Percentiles rank a stretch among this genome's conserved stretches.
Conservation (phyloP, 805 yeast genomes). For the Cyberlindnera mississippiensis region DNA sequence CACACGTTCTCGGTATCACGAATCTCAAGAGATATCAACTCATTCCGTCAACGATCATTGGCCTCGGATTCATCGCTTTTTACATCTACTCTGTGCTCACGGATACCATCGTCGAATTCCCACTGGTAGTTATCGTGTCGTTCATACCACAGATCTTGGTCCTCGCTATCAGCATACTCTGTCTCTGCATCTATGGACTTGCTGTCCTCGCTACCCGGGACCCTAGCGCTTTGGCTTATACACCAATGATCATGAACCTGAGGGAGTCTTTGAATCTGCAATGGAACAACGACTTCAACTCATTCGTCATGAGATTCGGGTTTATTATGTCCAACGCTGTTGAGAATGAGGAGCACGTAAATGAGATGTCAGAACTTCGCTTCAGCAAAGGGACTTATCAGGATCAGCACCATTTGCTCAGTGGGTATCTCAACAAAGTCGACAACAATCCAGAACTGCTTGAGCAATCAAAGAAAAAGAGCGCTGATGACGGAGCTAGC, state of each 20-base stretch:
- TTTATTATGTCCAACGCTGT: constrained; percentile 63
- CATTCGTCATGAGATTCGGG: constrained; percentile 57
- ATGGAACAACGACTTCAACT: constrained; percentile 60
- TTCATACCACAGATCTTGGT: constrained; percentile 65
- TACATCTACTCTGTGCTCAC: constrained; percentile 37
- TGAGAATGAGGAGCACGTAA: constrained; percentile 59
- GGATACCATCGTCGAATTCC: constrained; percentile 46
- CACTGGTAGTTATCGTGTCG: constrained; percentile 52
- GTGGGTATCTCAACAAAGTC: constrained; percentile 22
- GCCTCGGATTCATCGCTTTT: constrained; percentile 47
- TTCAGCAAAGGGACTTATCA: constrained; percentile 56
- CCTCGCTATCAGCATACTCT: constrained; percentile 44
- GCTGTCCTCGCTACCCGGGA: constrained; percentile 59
- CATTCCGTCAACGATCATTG: constrained; percentile 59
- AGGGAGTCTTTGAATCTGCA: constrained; percentile 37
- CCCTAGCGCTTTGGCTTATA: constrained; percentile 29
- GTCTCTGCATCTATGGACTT: constrained; percentile 48
- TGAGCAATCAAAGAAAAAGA: not conserved
- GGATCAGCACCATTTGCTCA: constrained; percentile 31
- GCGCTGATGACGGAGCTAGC: not conserved
- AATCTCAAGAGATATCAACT: constrained; percentile 53
- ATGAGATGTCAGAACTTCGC: constrained; percentile 48
- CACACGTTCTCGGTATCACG: constrained; percentile 60
- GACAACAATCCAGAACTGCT: constrained; percentile 25
- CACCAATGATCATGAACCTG: constrained; percentile 34